Evolutionary conservation across 1,284 basidiomycete species (phyloP), one percentile per base, ranked within the genome.

Genomic region (Sanghuangporus sanghuang): DNA sequence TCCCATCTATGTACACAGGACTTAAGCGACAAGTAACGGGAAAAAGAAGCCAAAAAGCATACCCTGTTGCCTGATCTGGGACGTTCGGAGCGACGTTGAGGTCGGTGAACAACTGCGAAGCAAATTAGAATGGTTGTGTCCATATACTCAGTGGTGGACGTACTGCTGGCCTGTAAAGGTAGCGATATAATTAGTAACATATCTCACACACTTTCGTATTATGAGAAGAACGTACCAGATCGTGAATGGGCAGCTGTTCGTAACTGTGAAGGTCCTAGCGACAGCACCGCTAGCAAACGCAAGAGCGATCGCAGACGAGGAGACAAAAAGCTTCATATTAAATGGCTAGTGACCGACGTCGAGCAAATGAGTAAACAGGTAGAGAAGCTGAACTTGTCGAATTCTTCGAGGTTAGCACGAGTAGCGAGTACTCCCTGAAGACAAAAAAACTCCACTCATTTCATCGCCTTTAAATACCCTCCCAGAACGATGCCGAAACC

Each of bases 251-350:
- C 70, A 71, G 5, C 48, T 62, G 54, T 73, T 71, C 48, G 53
- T 18, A 32, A 71, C 73, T 9, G 76, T 79, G 64, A 80, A 75
- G n/a, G 76, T 77, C 58, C 81, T 75, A 57, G 76, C 78, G 55
- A 73, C 67, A 23, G 69, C 72, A 12, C 68, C 67, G n/a, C 72
- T 69, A 48, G 74, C 54, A 46, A 76, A 57, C 27, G 69, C 69
- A 46, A 46, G 44, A 11, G 44, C 44, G 16, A 64, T 38, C 27
- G 38, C 11, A 23, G 48, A 23, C n/a, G 49, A 42, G 11, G 57
- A 52, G 46, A 53, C 62, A 71, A 66, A 48, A 69, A 65, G 39
- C 36, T 64, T 61, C 62, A 64, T 64, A 18, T 4, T 48, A 16
- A 23, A 11, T 14, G 35, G 35, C 35, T 7, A 56, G 1, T 38